These are phyloP conservation scores for Russula ochroleuca DNA, from an alignment of 768 basidiomycete species.

Conservation along the genomic window DNA sequence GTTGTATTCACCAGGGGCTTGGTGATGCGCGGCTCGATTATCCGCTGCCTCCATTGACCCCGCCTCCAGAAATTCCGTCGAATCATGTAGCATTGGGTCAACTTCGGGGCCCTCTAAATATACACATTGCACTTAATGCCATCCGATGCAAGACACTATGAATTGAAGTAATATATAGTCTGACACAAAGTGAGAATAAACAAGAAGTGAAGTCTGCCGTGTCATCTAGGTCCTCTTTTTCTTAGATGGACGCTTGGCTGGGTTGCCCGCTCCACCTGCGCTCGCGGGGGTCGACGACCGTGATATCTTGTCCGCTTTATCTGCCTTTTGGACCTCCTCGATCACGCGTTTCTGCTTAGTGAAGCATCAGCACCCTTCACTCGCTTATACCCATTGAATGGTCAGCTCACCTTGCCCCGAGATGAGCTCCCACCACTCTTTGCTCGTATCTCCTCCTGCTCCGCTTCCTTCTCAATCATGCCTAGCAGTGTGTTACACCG, in stretches of 20 bases:
- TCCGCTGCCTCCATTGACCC: background rate
- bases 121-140: background rate
- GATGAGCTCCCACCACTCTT: constrained; percentile 43
- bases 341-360: constrained; percentile 62
- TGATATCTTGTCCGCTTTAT: constrained; percentile 43
- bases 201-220: background rate
- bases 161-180: background rate
- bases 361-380: constrained; percentile 3
- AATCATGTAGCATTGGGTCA: background rate
- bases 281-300: constrained; percentile 58
- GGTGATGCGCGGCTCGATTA: background rate
- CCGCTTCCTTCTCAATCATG: constrained; percentile 91
- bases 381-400: background rate
- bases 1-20: background rate
- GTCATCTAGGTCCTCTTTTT: constrained; percentile 56
- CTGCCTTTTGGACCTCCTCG: constrained; percentile 56
- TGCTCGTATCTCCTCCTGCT: constrained; percentile 62
- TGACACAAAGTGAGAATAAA: background rate
- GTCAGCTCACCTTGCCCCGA: constrained; percentile 60
- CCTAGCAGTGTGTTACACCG: constrained; percentile 81
- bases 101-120: background rate
- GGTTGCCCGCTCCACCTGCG: constrained; percentile 43
- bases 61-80: background rate
- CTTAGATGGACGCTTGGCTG: constrained; percentile 53
- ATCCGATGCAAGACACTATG: background rate